Evolutionary conservation across 2,329 filamentous ascomycete species (phyloP), one percentile per base, ranked within the genome.

Genomic region (Microcyclospora pomicola): DNA sequence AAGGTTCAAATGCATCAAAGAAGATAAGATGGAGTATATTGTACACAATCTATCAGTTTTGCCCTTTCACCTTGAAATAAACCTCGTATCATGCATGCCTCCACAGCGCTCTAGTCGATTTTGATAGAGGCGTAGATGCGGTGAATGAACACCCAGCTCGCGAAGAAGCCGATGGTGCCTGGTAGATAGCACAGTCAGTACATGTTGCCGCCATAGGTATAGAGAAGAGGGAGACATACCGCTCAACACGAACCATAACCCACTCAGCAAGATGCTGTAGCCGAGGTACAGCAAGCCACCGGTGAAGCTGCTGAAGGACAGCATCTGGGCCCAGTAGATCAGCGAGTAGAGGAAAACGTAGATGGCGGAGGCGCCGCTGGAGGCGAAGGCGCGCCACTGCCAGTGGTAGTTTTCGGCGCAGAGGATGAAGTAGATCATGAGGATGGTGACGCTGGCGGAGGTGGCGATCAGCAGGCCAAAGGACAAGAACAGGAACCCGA

Each of bases 91-190:
- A 24, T 7, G 19, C 19, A 24, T 24, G 19, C 19, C 19, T 24
- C 19, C 5, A 24, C 19, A 5, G 19, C 19, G 7, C 62, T 4
- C 19, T 24, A 98, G 59, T 98, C 91, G 47, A 98, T 86, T 69
- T 98, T 98, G 66, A 98, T 93, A n/a, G 87, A 95, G 15, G 77
- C 69, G 61, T 98, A 98, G 44, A 98, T 98, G 60, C 82, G 88
- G 49, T 83, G 76, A 37, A 93, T 81, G 58, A 98, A 98, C 58
- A 81, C 73, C 84, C 87, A 96, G 59, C 85, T 92, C 7, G 91
- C 77, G 52, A 95, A 85, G 67, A 91, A 95, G 39, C 91, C 91
- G 57, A 98, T 96, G 1, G 88, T 82, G 27, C 88, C 91, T 95
- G 46, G 33, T 9, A 9, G 30, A 32, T 38, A 16, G 53, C 9